These are phyloP conservation scores for Rhodomyrtus psidioides DNA, from an alignment of 441 rosid species.

Conservation along the genomic window DNA sequence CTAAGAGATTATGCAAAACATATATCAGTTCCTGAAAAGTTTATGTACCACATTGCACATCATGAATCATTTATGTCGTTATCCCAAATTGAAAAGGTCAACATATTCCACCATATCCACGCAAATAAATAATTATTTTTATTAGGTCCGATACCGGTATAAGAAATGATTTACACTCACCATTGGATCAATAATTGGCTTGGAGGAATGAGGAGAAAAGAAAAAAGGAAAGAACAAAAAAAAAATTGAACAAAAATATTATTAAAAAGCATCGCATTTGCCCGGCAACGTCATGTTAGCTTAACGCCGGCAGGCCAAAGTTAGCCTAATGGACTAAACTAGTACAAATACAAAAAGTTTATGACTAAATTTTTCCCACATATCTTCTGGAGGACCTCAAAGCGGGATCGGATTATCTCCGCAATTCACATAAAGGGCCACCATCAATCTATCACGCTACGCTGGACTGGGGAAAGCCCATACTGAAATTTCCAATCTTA, in stretches of 20 bases:
- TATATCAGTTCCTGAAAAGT: background rate
- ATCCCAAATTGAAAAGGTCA: background rate
- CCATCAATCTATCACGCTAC: background rate
- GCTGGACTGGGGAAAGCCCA: background rate
- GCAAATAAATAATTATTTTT: background rate
- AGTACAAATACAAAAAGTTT: too few relatives aligned
- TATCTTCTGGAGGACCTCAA: background rate
- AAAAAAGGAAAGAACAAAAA: too few relatives aligned
- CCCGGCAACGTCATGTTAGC: too few relatives aligned
- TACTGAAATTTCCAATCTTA: background rate
- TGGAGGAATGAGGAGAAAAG: too few relatives aligned
- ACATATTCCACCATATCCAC: background rate
- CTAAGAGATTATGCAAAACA: background rate
- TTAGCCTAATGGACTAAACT: too few relatives aligned
- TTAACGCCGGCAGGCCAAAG: too few relatives aligned
- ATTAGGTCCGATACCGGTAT: background rate
- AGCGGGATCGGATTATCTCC: background rate
- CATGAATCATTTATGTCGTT: fast-evolving
- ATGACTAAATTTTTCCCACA: background rate
- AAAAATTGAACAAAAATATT: too few relatives aligned
- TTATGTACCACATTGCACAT: background rate
- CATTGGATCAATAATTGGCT: background rate
- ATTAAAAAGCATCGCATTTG: too few relatives aligned
- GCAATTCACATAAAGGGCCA: background rate
- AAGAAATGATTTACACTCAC: background rate